Conservation (phyloP, 306 rosid species). For the Canavalia ensiformis region DNA sequence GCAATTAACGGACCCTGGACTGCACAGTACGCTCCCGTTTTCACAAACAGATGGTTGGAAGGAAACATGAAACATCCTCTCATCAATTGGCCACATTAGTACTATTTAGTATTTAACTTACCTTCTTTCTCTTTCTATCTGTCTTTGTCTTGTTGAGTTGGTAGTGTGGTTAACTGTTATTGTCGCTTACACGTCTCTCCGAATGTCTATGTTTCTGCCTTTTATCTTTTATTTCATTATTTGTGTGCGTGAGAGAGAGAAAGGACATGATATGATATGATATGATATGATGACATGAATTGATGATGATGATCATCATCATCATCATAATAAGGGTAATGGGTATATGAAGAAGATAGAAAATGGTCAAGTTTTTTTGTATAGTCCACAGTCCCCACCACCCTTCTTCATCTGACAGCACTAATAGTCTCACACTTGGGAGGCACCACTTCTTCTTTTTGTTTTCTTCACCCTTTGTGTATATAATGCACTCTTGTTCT, state of each 20-base stretch:
- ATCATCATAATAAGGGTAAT: background rate
- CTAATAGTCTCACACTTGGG: conserved; percentile 39
- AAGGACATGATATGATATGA: background rate
- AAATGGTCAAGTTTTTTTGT: background rate
- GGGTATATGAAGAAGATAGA: background rate
- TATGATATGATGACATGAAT: no score
- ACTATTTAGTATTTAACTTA: conserved; percentile 14
- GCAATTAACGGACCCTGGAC: conserved; percentile 54
- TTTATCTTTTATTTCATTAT: no score
- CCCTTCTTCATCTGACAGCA: conserved; percentile 53
- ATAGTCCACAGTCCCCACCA: conserved; percentile 32
- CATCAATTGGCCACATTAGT: conserved; percentile 36
- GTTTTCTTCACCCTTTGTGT: conserved; percentile 50
- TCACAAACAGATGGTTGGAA: conserved; percentile 71
- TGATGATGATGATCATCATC: no score
- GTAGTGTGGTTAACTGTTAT: conserved; percentile 49
- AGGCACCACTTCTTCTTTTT: conserved; percentile 58
- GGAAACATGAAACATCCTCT: conserved; percentile 63
- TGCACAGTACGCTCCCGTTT: conserved; percentile 55
- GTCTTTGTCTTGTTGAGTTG: conserved; percentile 60
- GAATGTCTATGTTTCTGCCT: background rate
- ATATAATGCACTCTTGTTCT: conserved; percentile 47
- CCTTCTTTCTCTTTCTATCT: conserved; percentile 38
- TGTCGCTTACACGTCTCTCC: conserved; percentile 43
- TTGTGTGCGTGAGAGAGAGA: background rate